Conservation (phyloP, 345 rosid genomes). For the Cardamine resedifolia region DNA sequence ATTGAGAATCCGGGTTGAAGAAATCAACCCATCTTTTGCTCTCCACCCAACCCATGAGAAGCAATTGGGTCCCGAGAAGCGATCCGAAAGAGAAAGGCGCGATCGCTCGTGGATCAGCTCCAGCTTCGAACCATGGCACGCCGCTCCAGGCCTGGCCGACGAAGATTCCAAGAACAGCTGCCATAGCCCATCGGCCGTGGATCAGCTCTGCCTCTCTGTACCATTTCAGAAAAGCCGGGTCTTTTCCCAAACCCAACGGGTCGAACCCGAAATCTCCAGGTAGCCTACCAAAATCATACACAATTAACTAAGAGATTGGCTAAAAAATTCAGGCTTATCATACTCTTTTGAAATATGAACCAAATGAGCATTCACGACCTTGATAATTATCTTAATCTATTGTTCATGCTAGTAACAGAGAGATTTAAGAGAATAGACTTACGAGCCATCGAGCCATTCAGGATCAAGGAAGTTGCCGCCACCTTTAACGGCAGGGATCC, state of each 20-base stretch:
- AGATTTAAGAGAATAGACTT: slow-evolving; percentile 38
- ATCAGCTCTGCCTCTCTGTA: slow-evolving; percentile 97
- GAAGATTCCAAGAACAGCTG: slow-evolving; percentile 84
- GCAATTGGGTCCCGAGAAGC: slow-evolving; percentile 81
- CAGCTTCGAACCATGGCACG: slow-evolving; percentile 94
- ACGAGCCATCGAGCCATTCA: slow-evolving; percentile 99
- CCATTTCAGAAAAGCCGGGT: slow-evolving; percentile 97
- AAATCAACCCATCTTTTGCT: slow-evolving; percentile 99
- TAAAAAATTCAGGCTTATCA: neutral
- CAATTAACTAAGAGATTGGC: neutral
- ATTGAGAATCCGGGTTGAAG: slow-evolving; percentile 93
- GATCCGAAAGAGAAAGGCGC: slow-evolving; percentile 93
- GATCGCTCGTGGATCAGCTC: slow-evolving; percentile 83
- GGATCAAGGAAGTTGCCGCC: slow-evolving; percentile 89
- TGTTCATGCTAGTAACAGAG: neutral
- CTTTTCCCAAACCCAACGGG: slow-evolving; percentile 95
- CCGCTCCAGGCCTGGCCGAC: slow-evolving; percentile 98
- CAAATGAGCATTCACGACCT: neutral
- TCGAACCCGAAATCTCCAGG: slow-evolving; percentile 96
- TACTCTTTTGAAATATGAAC: neutral
- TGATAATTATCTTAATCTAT: neutral
- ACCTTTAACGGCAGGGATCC: slow-evolving; percentile 90
- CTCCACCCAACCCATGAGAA: slow-evolving; percentile 99
- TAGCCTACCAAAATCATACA: slow-evolving; percentile 50
- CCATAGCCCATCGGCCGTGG: slow-evolving; percentile 98